Conservation (phyloP, 768 basidiomycete genomes). For the Lactarius sp. region DNA sequence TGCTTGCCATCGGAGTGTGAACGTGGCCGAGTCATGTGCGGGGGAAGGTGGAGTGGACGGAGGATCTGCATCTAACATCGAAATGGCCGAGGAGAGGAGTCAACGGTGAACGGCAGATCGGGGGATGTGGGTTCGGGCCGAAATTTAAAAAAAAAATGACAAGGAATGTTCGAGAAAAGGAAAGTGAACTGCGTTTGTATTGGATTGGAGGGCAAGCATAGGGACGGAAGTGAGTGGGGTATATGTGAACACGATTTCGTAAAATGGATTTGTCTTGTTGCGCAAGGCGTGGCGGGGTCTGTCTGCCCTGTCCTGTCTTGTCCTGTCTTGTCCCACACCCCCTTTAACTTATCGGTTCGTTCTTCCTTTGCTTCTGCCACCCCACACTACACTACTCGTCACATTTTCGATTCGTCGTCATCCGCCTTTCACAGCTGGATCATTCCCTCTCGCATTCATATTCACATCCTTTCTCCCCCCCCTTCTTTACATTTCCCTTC, state of each 20-base stretch:
- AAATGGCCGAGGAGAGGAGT: background rate
- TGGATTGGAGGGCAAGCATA: too few relatives aligned
- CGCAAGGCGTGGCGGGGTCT: too few relatives aligned
- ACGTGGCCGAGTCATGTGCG: background rate
- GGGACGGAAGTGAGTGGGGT: background rate
- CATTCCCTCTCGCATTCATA: too few relatives aligned
- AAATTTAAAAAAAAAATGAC: background rate
- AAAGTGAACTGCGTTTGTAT: background rate
- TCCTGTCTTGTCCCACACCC: too few relatives aligned
- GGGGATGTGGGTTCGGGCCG: background rate
- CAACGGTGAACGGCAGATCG: too few relatives aligned
- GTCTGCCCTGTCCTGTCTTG: too few relatives aligned
- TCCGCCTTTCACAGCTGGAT: background rate
- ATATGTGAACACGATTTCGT: background rate
- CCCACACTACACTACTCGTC: too few relatives aligned
- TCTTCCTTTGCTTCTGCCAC: too few relatives aligned
- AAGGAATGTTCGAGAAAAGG: background rate
- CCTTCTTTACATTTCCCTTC: background rate
- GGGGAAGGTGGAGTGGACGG: background rate
- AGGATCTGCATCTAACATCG: background rate
- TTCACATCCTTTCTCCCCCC: background rate
- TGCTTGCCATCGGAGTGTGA: slow-evolving; percentile 2
- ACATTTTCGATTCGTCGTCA: background rate
- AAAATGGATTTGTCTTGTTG: background rate
- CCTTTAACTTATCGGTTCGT: background rate